Base-by-base conservation (phyloP, 371 early-diverging fungal species). In the Zychaea mexicana region DNA sequence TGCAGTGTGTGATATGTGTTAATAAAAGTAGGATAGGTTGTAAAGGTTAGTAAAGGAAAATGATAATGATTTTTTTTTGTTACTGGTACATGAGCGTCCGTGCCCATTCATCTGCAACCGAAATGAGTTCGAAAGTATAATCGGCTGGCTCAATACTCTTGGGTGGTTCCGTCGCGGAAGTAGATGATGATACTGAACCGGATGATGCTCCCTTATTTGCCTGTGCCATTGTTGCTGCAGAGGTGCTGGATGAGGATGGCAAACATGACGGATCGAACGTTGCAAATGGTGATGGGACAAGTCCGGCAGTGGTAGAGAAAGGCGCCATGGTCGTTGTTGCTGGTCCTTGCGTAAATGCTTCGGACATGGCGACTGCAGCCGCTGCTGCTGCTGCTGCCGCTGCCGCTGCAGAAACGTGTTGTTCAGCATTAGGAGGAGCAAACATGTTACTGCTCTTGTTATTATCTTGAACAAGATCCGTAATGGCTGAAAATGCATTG, bases 91-190 rank as follows among this genome's bases (percentile, higher is more conserved):
- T 70, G 47, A 80, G 70, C n/a, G 80, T 73, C 24, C 73, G 64
- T 21, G 77, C 78, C 82, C 82, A 81, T 71, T 81, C 79, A 59
- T 81, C 82, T n/a, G 71, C 79, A 2, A 81, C 79, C 33, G 82
- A 81, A 31, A 81, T 81, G 7, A 81, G 52, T 60, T 81, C 82
- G 64, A 81, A 81, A 1, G 82, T 81, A 47, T 81, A 81, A 46
- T 81, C 79, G 6, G 77, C 82, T 38, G 82, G 82, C 24, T 81
- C 82, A 45, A 81, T 77, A 30, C 46, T 67, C 57, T 76, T 78
- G 53, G 55, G 46, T 15, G 60, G 49, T 22, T 46, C 22, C 33
- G 62, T 57, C 26, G n/a, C n/a, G n/a, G n/a, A n/a, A n/a, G n/a
- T n/a, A n/a, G n/a, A n/a, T n/a, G n/a, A n/a, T n/a, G 46, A 56